Evolutionary conservation across 1,284 basidiomycete genomes (phyloP), one percentile per base, ranked within the genome.

Genomic region (Pholiota adiposa): DNA sequence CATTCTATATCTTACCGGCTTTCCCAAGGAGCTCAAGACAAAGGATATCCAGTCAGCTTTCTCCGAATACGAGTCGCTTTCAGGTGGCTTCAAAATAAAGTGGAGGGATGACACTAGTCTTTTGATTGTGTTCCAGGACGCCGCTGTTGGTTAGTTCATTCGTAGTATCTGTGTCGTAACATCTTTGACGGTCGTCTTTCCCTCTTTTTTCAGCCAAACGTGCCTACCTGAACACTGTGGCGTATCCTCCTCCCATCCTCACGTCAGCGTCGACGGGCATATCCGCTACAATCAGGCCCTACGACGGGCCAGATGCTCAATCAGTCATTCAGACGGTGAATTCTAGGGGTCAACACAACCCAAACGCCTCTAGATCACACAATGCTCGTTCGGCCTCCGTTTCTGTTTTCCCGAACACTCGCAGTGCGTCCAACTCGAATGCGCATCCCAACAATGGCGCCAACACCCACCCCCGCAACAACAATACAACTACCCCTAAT

Each of bases 21-120:
- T 99, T 73, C 87, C 93, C 7, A 91, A 96, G 70, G 92, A 96
- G 75, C 86, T 99, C 72, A 99, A 98, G 81, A 99, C 97, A 27
- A 91, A 94, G 72, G 97, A 99, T 75, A 92, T 99, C 54, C 95
- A 98, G 72, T 75, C 84, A 54, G 90, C 95, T 41, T 98, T 99
- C 75, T 83, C 88, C 54, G 93, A 96, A 44, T 98, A 92, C 86
- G 96, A 98, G 69, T 84, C 81, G 62, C 82, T 89, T 49, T 88
- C 83, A 61, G 96, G 96, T 38, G 97, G 96, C 18, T 98, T 97
- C 82, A 94, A 96, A 82, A 97, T 99, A 76, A 99, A 99, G 76
- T 99, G 97, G 97, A 87, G 90, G 67, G 95, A 99, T 76, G 97
- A 99, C 75, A 96, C 93, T 49, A 96, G 93, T 71, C 92, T 97